Conservation (phyloP, 352 stramenopile species). For the Globisporangium cylindrosporum region DNA sequence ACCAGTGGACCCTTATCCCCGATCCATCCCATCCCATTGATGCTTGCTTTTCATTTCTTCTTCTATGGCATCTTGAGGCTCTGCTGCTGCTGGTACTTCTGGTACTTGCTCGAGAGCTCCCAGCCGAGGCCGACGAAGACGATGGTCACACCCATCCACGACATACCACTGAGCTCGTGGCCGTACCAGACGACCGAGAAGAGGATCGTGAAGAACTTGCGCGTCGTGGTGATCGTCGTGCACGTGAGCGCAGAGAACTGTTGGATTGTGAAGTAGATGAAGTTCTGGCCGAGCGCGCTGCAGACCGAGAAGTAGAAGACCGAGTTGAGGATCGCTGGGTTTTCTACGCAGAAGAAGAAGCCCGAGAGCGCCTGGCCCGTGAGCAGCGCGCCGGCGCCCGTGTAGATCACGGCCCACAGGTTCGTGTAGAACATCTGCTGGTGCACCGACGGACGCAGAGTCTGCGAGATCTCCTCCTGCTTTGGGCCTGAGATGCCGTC, state of each 20-base stretch:
- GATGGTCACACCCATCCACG: conserved; percentile 89
- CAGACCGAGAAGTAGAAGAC: conserved; percentile 94
- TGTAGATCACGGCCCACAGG: conserved; percentile 87
- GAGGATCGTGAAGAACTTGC: conserved; percentile 99
- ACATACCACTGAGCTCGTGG: conserved; percentile 89
- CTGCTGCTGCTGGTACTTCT: conserved; percentile 78
- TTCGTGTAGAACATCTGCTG: conserved; percentile 92
- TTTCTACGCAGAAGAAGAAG: conserved; percentile 80
- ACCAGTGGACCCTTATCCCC: background rate
- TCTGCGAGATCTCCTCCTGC: conserved; percentile 90
- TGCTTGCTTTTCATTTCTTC: background rate
- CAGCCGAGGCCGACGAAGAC: conserved; percentile 90
- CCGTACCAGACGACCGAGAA: conserved; percentile 97
- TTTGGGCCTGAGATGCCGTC: conserved; percentile 96
- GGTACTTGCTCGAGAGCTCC: conserved; percentile 84
- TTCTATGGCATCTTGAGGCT: conserved; percentile 33
- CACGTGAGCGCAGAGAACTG: conserved; percentile 97
- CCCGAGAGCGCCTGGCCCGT: conserved; percentile 71
- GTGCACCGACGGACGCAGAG: conserved; percentile 76
- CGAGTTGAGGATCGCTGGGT: conserved; percentile 79
- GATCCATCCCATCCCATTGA: background rate
- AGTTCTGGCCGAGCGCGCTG: conserved; percentile 97
- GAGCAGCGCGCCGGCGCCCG: conserved; percentile 62
- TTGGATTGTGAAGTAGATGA: conserved; percentile 99
- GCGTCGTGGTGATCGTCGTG: conserved; percentile 99